Evolutionary conservation across 1,284 basidiomycete genomes (phyloP).

Genomic region (Tilletia setariae): DNA sequence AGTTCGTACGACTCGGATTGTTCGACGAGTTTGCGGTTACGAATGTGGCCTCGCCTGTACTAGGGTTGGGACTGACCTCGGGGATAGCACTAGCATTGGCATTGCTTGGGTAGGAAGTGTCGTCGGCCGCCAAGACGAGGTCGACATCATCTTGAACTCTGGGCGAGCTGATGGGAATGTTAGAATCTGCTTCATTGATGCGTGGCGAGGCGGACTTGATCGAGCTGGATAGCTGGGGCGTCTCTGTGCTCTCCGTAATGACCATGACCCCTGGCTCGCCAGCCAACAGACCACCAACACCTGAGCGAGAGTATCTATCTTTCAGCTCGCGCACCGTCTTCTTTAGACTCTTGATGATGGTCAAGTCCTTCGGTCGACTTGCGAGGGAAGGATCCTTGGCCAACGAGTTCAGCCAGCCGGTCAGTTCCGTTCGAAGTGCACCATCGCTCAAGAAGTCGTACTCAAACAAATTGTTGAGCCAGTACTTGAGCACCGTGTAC

Average conservation of each 20-base stretch:
- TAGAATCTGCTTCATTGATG: background rate
- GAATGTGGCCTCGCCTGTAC: too few species aligned
- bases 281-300: slow-evolving; percentile 34
- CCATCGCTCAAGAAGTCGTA: slow-evolving; percentile 43
- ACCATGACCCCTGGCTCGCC: slow-evolving; percentile 9
- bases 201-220: background rate
- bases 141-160: slow-evolving; percentile 15
- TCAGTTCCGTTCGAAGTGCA: slow-evolving; percentile 32
- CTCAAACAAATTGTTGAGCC: slow-evolving; percentile 46
- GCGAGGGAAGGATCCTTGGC: slow-evolving; percentile 29
- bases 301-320: slow-evolving; percentile 34
- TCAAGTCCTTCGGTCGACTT: slow-evolving; percentile 30
- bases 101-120: background rate
- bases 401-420: slow-evolving; percentile 39
- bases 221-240: background rate
- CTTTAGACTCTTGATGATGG: slow-evolving; percentile 36
- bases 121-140: background rate
- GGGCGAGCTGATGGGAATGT: background rate
- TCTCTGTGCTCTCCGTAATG: background rate
- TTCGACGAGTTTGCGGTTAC: too few species aligned
- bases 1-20: background rate
- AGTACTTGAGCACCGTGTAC: slow-evolving; percentile 45
- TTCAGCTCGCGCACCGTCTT: slow-evolving; percentile 42
- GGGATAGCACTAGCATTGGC: background rate
- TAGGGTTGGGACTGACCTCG: too few species aligned